Evolutionary conservation across 495 filamentous ascomycete species (phyloP), one percentile per base, ranked within the genome.

Genomic region (Beverwykella pulmonaria): DNA sequence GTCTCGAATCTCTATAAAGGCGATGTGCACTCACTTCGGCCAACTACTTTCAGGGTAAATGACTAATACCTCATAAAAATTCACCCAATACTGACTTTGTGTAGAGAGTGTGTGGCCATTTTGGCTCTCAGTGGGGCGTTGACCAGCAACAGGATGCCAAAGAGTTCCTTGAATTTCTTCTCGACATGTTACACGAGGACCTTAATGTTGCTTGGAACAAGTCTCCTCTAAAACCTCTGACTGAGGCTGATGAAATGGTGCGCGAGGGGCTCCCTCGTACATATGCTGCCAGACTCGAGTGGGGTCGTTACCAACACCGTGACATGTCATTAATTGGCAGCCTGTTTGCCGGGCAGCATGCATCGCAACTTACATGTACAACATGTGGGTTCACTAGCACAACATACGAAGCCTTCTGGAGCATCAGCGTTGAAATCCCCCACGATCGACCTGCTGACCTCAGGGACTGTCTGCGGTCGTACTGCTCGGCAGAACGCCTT

Each of bases 61-160:
- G 66, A 74, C 53, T 10, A 12, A 30, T 52, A 6, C 17, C 72
- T 29, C 7, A 9, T 78, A 30, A 72, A 78, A 53, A 55, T 57
- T 25, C 7, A 20, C 10, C 7, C 74, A 29, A 19, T 10, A 50
- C 54, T 59, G 17, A 59, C 32, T 15, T 47, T 8, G 36, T 9
- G 71, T 14, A 79, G 73, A 86, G 81, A 41, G 82, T 88, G 67
- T 86, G 83, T 63, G 82, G 81, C 15, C 78, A 84, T 20, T 70
- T 87, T 60, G 84, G 84, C 34, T 77, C 77, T 6, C 81, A 86
- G 71, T 88, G 86, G 85, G 80, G 77, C 12, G 83, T 85, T 48
- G 82, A 86, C 59, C 77, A 82, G 50, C 89, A 92, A 68, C 90
- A 93, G 75, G 90, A 93, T 73, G 86, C 90, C 12, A 88, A 88